These are phyloP conservation scores for Candida awuae DNA, from an alignment of 805 yeast species.

Conservation along the genomic window DNA sequence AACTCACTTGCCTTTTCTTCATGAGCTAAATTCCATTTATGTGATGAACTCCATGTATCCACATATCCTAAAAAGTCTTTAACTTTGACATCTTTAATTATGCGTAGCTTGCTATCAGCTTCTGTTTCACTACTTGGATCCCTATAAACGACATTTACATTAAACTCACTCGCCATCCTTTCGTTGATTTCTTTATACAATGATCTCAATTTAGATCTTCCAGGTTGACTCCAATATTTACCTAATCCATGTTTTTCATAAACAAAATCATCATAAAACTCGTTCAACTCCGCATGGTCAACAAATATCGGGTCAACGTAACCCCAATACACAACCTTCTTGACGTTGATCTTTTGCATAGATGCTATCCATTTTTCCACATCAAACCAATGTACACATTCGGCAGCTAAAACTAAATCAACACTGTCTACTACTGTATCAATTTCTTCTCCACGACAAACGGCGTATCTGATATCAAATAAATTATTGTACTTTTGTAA, in stretches of 20 bases:
- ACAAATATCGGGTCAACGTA: constrained; percentile 62
- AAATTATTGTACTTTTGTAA: not conserved
- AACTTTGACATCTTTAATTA: constrained; percentile 36
- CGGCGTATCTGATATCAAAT: constrained; percentile 8
- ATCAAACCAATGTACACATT: constrained; percentile 78
- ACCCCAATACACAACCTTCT: constrained; percentile 63
- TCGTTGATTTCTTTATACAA: constrained; percentile 35
- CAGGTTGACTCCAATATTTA: constrained; percentile 83
- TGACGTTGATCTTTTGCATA: constrained; percentile 30
- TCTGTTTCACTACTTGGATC: constrained; percentile 15
- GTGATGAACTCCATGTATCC: constrained; percentile 66
- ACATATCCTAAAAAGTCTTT: constrained; percentile 44
- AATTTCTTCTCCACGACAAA: constrained; percentile 20
- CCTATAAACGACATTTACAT: constrained; percentile 27
- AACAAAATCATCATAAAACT: constrained; percentile 35
- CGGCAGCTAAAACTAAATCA: constrained; percentile 71
- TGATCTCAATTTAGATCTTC: constrained; percentile 46
- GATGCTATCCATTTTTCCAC: constrained; percentile 22
- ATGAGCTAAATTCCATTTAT: constrained; percentile 40
- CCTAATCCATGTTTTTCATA: constrained; percentile 45
- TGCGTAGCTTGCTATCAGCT: constrained; percentile 14
- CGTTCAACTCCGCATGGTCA: constrained; percentile 39
- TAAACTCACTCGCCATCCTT: constrained; percentile 18
- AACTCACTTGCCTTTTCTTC: constrained; percentile 31
- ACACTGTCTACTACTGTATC: constrained; percentile 21